Evolutionary conservation across 2,329 filamentous ascomycete genomes (phyloP), one percentile per base, ranked within the genome.

Genomic region (Alternaria panax): DNA sequence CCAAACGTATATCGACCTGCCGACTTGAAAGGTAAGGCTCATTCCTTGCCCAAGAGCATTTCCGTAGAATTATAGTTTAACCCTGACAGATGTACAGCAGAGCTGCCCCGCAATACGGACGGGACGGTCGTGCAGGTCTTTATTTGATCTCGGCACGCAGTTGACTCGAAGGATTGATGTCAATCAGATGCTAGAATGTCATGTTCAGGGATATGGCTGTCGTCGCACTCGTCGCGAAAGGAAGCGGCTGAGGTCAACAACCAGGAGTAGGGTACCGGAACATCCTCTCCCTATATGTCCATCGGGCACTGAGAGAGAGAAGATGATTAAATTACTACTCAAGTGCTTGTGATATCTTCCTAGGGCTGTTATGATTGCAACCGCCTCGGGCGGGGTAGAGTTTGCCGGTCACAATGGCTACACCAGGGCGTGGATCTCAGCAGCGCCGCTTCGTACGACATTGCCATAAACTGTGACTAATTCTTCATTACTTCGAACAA

Each of bases 81-180:
- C n/a, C n/a, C 7, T 7, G 28, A 43, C 41, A 27, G 41, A 43
- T 43, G 24, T n/a, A 16, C 41, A 28, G 28, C 36, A 38, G 6
- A 34, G 30, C 30, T 34, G 30, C 30, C 9, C 14, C 12, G 5
- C 20, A 6, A 16, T 22, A 11, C 18, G 34, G 36, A 20, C 24
- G 5, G 22, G 25, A 51, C n/a, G 9, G 47, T 36, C 28, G 14
- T 30, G 40, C 51, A 53, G 28, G 40, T 25, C 40, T 53, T 43
- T 24, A 24, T 25, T 53, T 53, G 40, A 53, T 53, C 51, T 53
- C 25, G 51, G 51, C 40, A 20, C 28, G 43, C 27, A 22, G 36
- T 12, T 6, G 6, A 6, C 18, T 40, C 7, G 36, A 22, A 9
- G 18, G 2, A 40, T 1, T 22, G 7, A 20, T 22, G 1, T 22